Percentiles rank a stretch among this genome's conserved stretches.
Conservation (phyloP, 1,284 basidiomycete genomes). For the Puccinia polysora region DNA sequence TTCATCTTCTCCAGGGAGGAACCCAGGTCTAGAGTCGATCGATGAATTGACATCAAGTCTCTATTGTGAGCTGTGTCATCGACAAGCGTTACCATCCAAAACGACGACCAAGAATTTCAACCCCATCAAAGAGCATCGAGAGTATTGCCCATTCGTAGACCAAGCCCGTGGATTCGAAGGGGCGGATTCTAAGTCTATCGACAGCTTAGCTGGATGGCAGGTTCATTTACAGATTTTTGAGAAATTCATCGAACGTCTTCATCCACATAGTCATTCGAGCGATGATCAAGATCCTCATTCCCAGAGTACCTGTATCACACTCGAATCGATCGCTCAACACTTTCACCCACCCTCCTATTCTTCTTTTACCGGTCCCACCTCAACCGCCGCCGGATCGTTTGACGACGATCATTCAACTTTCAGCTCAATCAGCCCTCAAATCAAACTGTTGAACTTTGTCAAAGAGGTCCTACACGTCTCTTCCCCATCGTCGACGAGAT, state of each 20-base stretch:
- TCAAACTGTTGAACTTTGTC: constrained; percentile 12
- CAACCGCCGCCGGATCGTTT: background rate
- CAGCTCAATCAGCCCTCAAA: background rate
- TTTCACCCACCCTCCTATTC: background rate
- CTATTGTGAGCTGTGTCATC: constrained; percentile 24
- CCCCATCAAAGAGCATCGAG: constrained; percentile 25
- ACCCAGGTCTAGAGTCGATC: background rate
- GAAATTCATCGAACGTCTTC: constrained; percentile 12
- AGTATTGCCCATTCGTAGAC: constrained; percentile 38
- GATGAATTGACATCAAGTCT: background rate
- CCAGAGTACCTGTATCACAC: background rate
- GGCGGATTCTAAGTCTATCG: background rate
- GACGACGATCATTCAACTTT: background rate
- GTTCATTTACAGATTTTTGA: background rate
- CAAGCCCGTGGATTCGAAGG: constrained; percentile 18
- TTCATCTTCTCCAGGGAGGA: background rate
- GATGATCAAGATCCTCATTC: background rate
- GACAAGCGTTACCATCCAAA: constrained; percentile 2
- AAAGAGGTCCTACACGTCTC: constrained; percentile 1
- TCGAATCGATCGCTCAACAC: constrained; percentile 1
- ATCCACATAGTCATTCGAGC: no score
- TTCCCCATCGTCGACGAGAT: background rate
- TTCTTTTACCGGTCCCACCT: background rate
- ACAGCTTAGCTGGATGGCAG: background rate
- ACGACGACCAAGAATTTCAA: background rate